phyloP scores from a whole-genome alignment of 306 rosid genomes.

The Prosopis cineraria region DNA sequence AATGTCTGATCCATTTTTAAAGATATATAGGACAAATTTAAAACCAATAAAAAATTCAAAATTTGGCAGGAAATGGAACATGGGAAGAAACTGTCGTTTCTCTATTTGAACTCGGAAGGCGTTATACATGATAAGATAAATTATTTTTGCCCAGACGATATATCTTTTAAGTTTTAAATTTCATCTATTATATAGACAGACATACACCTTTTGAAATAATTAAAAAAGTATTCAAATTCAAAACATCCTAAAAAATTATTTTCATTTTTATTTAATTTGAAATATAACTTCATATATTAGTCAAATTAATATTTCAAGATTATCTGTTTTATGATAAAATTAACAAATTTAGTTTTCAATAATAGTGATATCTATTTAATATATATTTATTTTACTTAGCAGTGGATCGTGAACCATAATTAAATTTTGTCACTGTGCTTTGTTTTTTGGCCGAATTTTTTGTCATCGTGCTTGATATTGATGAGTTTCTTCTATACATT shows the following conservation, averaged over 20 bases:
- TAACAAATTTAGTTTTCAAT: background rate
- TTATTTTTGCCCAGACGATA: background rate
- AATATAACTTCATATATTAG: background rate
- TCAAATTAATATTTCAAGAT: background rate
- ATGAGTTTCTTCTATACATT: background rate
- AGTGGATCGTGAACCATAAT: too few species aligned
- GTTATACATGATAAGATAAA: background rate
- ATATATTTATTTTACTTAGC: background rate
- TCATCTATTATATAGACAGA: background rate
- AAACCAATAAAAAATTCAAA: background rate
- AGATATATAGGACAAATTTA: background rate
- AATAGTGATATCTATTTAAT: background rate
- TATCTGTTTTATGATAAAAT: background rate
- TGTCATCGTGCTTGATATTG: too few species aligned
- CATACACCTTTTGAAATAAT: background rate
- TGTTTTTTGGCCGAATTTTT: too few species aligned
- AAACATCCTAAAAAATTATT: background rate
- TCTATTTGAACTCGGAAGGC: conserved; percentile 18
- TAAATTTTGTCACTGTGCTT: background rate
- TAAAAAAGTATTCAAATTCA: background rate
- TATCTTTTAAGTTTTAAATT: background rate
- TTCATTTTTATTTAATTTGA: background rate
- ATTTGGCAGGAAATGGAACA: conserved; percentile 53
- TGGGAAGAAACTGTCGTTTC: conserved; percentile 51
- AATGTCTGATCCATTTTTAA: background rate